phyloP scores from a whole-genome alignment of 345 rosid species.

The Trapa incisa region DNA sequence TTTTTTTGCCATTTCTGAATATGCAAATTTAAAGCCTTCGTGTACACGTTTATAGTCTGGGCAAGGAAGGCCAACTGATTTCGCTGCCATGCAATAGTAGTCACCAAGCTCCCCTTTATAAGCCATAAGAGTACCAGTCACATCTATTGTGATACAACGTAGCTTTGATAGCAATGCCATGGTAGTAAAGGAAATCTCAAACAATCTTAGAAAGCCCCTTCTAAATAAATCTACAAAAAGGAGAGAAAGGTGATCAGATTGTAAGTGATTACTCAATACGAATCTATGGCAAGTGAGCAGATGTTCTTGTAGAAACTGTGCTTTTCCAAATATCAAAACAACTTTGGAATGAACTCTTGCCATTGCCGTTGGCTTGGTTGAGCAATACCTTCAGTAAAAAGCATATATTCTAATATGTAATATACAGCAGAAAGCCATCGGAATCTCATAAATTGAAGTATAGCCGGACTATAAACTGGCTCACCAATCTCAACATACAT shows the following conservation, averaged over 20 bases:
- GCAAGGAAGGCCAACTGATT: slow-evolving; percentile 79
- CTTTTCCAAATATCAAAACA: background rate
- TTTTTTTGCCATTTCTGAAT: slow-evolving; percentile 70
- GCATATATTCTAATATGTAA: background rate
- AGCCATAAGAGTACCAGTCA: slow-evolving; percentile 90
- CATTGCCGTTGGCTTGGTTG: background rate
- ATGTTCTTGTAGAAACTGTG: background rate
- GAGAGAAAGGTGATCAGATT: background rate
- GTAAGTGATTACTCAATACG: background rate
- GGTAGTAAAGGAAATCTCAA: slow-evolving; percentile 11
- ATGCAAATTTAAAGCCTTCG: slow-evolving; percentile 84
- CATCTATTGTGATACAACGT: slow-evolving; percentile 85
- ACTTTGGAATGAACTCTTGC: background rate
- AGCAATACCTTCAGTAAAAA: background rate
- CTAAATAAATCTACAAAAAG: background rate
- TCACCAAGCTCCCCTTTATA: slow-evolving; percentile 99
- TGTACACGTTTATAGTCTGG: slow-evolving; percentile 89
- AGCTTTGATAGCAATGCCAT: slow-evolving; percentile 62
- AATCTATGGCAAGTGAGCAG: background rate
- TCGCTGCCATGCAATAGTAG: slow-evolving; percentile 99
- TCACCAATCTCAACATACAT: background rate
- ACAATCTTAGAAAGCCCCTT: background rate
- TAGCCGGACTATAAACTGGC: background rate
- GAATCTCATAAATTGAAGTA: background rate
- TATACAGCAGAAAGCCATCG: background rate